Percentiles rank a stretch among this genome's conserved stretches.
phyloP scores from a whole-genome alignment of 2,329 filamentous ascomycete genomes.

The Colletotrichum australisinense region DNA sequence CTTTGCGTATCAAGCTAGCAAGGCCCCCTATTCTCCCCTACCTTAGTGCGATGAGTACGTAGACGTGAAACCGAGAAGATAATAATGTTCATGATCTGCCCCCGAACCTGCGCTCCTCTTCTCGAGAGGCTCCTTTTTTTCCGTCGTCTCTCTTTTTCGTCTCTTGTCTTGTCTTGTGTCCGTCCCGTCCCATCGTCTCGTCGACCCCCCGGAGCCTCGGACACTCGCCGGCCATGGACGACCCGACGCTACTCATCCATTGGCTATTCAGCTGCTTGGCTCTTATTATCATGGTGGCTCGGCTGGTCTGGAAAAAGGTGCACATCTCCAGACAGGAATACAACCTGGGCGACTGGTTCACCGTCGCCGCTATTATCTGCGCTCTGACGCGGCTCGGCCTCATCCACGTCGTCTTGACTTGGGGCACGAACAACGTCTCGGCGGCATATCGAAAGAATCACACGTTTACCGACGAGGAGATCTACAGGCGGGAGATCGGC shows the following conservation, averaged over 20 bases:
- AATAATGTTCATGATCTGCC: conserved; percentile 33
- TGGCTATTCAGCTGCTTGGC: conserved; percentile 41
- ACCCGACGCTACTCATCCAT: conserved; percentile 39
- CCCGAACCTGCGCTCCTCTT: background rate
- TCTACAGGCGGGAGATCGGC: conserved; percentile 47
- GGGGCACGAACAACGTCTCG: conserved; percentile 50
- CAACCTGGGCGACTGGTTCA: conserved; percentile 40
- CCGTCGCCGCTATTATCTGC: conserved; percentile 53
- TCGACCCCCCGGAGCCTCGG: conserved; percentile 1
- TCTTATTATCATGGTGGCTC: conserved; percentile 37
- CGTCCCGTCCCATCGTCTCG: background rate
- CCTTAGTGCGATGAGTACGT: background rate
- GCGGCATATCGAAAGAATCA: conserved; percentile 37
- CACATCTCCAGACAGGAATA: conserved; percentile 35
- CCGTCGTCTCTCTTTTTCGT: conserved; percentile 8
- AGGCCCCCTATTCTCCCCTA: background rate
- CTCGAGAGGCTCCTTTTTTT: conserved; percentile 14
- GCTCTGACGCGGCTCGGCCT: conserved; percentile 40
- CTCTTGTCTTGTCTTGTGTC: background rate
- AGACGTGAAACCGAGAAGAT: conserved; percentile 1
- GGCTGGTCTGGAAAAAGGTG: conserved; percentile 38
- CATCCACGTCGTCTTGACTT: conserved; percentile 48
- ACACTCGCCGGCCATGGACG: conserved; percentile 33
- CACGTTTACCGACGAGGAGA: conserved; percentile 44
- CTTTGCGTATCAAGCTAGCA: conserved; percentile 13